Conservation (phyloP, 139 green algal species). For the Chlorella vulgaris region DNA sequence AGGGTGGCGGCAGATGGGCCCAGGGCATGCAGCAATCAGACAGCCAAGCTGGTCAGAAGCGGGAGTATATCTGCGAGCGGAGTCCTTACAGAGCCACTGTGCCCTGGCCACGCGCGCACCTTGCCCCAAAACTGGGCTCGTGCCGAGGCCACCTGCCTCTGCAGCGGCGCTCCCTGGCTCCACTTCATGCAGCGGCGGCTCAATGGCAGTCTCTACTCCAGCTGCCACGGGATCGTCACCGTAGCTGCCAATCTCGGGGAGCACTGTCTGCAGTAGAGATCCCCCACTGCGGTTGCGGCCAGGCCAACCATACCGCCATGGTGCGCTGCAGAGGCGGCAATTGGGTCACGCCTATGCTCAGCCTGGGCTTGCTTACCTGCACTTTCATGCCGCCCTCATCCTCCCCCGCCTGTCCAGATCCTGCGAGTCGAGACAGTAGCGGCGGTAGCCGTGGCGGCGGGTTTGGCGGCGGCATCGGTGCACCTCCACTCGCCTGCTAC, state of each 20-base stretch:
- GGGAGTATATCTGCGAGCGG: too few species aligned
- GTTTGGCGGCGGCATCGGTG: too few species aligned
- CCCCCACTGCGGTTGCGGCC: background rate
- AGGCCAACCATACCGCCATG: background rate
- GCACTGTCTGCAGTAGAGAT: background rate
- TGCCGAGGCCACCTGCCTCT: too few species aligned
- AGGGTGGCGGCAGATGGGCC: background rate
- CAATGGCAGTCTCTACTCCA: background rate
- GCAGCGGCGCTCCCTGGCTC: too few species aligned
- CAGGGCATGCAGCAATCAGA: too few species aligned
- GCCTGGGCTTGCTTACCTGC: background rate
- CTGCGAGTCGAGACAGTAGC: background rate
- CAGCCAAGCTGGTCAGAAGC: too few species aligned
- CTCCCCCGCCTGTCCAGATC: background rate
- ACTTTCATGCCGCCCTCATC: slow-evolving; percentile 10
- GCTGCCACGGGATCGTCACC: slow-evolving; percentile 29
- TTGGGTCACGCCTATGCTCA: background rate
- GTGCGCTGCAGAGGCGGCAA: background rate
- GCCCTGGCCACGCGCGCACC: background rate
- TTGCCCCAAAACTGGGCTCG: too few species aligned
- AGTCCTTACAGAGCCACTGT: background rate
- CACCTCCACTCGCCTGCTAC: background rate
- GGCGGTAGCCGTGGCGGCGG: too few species aligned
- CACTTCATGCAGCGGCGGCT: background rate
- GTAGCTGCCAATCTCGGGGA: slow-evolving; percentile 17